A percentile compares a stretch with the other conserved stretches of the same genome.
phyloP scores from a whole-genome alignment of 2,329 filamentous ascomycete genomes.

The Dactylellina cionopaga region DNA sequence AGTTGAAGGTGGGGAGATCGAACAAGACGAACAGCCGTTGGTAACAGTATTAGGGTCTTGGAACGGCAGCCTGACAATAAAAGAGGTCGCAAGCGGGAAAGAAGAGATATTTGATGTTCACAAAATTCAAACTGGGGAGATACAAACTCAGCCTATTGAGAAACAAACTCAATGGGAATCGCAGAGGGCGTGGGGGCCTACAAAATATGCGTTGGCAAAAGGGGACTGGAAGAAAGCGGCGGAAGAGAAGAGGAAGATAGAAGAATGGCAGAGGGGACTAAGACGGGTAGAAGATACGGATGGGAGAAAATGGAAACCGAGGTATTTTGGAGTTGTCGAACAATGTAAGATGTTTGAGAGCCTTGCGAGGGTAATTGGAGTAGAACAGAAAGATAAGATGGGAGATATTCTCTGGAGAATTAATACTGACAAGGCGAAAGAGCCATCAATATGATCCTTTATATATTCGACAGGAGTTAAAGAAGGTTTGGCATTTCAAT shows the following conservation, averaged over 20 bases:
- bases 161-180: conserved; percentile 16
- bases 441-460: too few relatives aligned
- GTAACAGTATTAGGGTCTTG: neutral
- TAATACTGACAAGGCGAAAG: too few relatives aligned
- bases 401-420: neutral
- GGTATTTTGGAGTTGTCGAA: conserved; percentile 1
- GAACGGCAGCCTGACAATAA: conserved; percentile 3
- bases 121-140: neutral
- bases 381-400: neutral
- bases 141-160: neutral
- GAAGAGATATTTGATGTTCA: conserved; percentile 10
- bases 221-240: conserved; percentile 18
- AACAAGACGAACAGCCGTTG: neutral
- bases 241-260: conserved; percentile 32
- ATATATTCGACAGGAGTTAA: too few relatives aligned
- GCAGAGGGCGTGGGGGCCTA: conserved; percentile 6
- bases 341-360: neutral
- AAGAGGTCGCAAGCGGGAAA: neutral
- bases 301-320: conserved; percentile 14
- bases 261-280: conserved; percentile 25
- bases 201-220: conserved; percentile 3
- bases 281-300: conserved; percentile 9
- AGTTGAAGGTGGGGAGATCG: neutral
- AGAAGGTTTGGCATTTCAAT: too few relatives aligned
- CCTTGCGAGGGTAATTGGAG: neutral